Percentiles rank a stretch among this genome's conserved stretches.
Conservation (phyloP, 2,329 filamentous ascomycete genomes). For the Alternaria angustiovoidea region DNA sequence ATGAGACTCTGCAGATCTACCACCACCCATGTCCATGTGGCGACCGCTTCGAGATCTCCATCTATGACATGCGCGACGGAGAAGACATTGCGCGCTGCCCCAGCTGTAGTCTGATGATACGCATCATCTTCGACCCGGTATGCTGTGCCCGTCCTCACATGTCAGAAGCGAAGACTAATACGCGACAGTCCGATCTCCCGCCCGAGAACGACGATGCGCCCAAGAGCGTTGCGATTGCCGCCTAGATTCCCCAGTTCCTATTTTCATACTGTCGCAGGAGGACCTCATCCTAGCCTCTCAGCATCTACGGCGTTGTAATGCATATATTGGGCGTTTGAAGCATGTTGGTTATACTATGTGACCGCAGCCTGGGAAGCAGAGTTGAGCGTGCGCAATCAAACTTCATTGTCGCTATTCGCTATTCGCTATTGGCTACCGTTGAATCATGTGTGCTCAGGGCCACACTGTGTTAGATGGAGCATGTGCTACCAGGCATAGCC, state of each 20-base stretch:
- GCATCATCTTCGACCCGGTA: slow-evolving; percentile 90
- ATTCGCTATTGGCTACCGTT: slow-evolving; percentile 10
- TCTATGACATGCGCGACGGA: slow-evolving; percentile 84
- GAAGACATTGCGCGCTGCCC: slow-evolving; percentile 97
- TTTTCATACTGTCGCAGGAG: background rate
- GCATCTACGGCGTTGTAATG: slow-evolving; percentile 16
- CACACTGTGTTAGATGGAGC: too few relatives aligned
- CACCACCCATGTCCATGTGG: slow-evolving; percentile 97
- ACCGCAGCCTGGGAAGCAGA: background rate
- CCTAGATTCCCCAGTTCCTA: slow-evolving; percentile 19
- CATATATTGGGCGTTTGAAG: slow-evolving; percentile 28
- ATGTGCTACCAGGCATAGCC: slow-evolving; percentile 2
- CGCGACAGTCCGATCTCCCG: slow-evolving; percentile 43
- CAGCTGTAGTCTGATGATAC: slow-evolving; percentile 95
- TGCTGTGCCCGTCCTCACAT: slow-evolving; percentile 40
- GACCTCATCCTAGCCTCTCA: background rate
- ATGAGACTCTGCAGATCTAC: slow-evolving; percentile 90
- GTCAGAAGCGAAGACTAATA: slow-evolving; percentile 6
- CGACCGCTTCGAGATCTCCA: slow-evolving; percentile 90
- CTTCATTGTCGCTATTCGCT: slow-evolving; percentile 3
- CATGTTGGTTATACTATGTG: slow-evolving; percentile 8
- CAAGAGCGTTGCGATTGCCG: slow-evolving; percentile 35
- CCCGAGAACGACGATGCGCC: slow-evolving; percentile 35
- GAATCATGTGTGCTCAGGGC: background rate
- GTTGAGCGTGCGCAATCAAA: slow-evolving; percentile 3